Percentiles rank a stretch among this genome's conserved stretches.
Evolutionary conservation across 768 basidiomycete genomes (phyloP).

Genomic region (Hortiboletus campestris): DNA sequence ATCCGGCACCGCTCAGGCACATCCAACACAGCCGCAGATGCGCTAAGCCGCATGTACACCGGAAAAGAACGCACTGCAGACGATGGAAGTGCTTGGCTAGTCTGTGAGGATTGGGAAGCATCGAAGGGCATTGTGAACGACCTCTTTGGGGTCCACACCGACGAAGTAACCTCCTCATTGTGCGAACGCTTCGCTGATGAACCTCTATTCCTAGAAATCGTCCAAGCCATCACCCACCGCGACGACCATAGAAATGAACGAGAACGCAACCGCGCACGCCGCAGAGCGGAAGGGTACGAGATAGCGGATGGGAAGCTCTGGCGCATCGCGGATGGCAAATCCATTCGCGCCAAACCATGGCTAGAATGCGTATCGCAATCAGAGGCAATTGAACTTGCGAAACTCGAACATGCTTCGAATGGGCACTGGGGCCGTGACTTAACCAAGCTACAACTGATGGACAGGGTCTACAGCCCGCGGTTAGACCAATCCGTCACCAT

Average conservation of each 20-base stretch:
- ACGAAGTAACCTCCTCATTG: background rate
- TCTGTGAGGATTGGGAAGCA: constrained; percentile 27
- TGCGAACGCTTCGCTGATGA: background rate
- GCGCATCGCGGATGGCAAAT: no score
- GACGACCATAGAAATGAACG: background rate
- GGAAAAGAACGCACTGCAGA: background rate
- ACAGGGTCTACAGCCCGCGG: background rate
- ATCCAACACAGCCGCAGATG: constrained; percentile 30
- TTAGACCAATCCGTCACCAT: constrained; percentile 10
- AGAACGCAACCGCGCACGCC: background rate
- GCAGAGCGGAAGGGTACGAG: constrained; percentile 2
- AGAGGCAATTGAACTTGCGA: constrained; percentile 2
- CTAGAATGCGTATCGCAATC: no score
- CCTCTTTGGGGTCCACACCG: background rate
- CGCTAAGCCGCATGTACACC: constrained; percentile 18
- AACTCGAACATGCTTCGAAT: background rate
- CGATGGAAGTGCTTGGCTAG: constrained; percentile 34
- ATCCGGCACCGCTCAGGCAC: constrained; percentile 20
- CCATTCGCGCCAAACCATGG: no score
- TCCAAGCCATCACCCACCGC: background rate
- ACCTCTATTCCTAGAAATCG: background rate
- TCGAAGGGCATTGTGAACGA: background rate
- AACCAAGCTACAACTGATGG: no score
- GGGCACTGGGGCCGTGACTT: constrained; percentile 11
- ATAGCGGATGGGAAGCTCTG: no score